phyloP scores from a whole-genome alignment of 1,284 basidiomycete genomes.

The Moesziomyces globuligerus region DNA sequence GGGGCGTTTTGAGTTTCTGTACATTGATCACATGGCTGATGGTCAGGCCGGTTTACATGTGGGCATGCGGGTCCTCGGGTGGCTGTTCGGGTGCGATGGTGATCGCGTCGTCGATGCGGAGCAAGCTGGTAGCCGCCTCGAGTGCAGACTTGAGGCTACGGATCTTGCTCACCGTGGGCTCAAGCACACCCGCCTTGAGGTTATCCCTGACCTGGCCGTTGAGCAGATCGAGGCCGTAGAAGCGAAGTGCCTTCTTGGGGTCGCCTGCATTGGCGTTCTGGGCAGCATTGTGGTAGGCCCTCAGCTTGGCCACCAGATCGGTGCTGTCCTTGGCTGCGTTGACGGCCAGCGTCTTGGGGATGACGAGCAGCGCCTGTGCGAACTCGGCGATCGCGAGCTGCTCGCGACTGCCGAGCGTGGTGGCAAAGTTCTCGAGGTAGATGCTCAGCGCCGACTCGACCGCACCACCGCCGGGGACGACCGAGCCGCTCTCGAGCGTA shows the following conservation, averaged over 20 bases:
- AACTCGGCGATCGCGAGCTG: slow-evolving; percentile 99
- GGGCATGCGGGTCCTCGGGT: slow-evolving; percentile 64
- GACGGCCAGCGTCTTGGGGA: slow-evolving; percentile 92
- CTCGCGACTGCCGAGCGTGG: slow-evolving; percentile 91
- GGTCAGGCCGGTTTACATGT: slow-evolving; percentile 49
- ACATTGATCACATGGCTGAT: too few species aligned
- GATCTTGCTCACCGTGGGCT: slow-evolving; percentile 97
- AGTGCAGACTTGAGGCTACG: slow-evolving; percentile 95
- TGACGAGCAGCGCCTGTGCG: slow-evolving; percentile 88
- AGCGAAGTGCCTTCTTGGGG: slow-evolving; percentile 92
- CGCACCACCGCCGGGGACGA: slow-evolving; percentile 96
- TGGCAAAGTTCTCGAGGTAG: slow-evolving; percentile 99
- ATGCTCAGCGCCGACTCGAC: slow-evolving; percentile 97
- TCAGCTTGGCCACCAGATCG: slow-evolving; percentile 94
- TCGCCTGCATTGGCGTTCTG: slow-evolving; percentile 86
- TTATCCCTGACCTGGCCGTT: slow-evolving; percentile 96
- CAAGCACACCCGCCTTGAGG: slow-evolving; percentile 88
- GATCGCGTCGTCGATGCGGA: slow-evolving; percentile 87
- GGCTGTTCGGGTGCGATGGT: slow-evolving; percentile 62
- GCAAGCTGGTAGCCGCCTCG: slow-evolving; percentile 92
- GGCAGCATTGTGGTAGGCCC: slow-evolving; percentile 93
- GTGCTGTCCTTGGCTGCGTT: slow-evolving; percentile 99
- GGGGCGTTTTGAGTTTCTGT: too few species aligned
- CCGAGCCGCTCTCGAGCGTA: slow-evolving; percentile 92
- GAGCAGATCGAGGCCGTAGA: slow-evolving; percentile 93